These are phyloP conservation scores for Citrus australasica DNA, from an alignment of 345 rosid species.

Conservation along the genomic window DNA sequence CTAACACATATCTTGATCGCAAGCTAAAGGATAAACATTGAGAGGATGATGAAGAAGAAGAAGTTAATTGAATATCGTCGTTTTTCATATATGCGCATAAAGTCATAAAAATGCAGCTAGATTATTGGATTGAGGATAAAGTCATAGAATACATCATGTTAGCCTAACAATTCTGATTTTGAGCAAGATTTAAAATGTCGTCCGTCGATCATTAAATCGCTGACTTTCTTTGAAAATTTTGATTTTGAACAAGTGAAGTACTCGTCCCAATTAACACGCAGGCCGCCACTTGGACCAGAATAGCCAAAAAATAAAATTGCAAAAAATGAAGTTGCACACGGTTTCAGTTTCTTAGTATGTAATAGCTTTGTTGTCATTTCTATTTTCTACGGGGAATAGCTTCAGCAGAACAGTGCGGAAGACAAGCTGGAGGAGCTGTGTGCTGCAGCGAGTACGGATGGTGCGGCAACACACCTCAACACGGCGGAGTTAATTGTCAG, in stretches of 20 bases:
- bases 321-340: not conserved
- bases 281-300: not conserved
- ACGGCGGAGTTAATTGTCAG: conserved; percentile 58
- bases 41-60: not conserved
- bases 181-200: too few species aligned
- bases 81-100: too few species aligned
- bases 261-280: not conserved
- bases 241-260: too few species aligned
- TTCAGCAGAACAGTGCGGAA: conserved; percentile 24
- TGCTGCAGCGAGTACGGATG: conserved; percentile 44
- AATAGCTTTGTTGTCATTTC: not conserved
- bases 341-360: not conserved
- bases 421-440: conserved; percentile 19
- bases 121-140: too few species aligned
- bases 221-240: too few species aligned
- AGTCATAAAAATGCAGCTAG: not conserved
- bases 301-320: too few species aligned
- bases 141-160: not conserved
- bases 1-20: too few species aligned
- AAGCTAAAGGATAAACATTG: too few species aligned
- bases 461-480: conserved; percentile 42
- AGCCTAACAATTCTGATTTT: too few species aligned
- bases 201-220: too few species aligned
- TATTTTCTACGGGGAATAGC: not conserved
- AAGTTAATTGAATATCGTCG: too few species aligned